Evolutionary conservation across 1,284 basidiomycete genomes (phyloP).

Genomic region (Microbotryum scabiosae): DNA sequence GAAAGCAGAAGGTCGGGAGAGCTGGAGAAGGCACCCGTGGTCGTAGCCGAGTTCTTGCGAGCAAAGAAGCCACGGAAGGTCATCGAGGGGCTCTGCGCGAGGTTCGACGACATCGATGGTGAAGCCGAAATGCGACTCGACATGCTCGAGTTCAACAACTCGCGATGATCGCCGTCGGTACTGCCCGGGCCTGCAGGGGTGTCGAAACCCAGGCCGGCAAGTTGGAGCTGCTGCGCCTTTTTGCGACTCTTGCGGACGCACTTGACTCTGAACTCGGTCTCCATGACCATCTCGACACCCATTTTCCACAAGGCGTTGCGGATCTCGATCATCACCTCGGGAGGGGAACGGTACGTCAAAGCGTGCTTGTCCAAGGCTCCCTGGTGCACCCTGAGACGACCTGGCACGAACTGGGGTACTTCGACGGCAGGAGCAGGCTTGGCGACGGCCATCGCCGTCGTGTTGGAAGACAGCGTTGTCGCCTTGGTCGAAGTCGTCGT

Average conservation of each 20-base stretch:
- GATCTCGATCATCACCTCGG: slow-evolving; percentile 79
- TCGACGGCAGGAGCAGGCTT: background rate
- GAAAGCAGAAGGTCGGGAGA: slow-evolving; percentile 29
- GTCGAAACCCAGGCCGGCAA: background rate
- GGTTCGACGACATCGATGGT: slow-evolving; percentile 4
- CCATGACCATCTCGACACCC: slow-evolving; percentile 80
- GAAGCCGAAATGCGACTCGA: slow-evolving; percentile 1
- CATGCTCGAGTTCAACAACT: background rate
- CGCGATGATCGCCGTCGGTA: background rate
- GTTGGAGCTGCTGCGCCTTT: slow-evolving; percentile 37
- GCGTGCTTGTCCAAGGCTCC: slow-evolving; percentile 89
- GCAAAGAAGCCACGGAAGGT: slow-evolving; percentile 27
- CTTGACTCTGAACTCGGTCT: slow-evolving; percentile 67
- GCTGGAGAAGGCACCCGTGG: background rate
- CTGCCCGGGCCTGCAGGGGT: background rate
- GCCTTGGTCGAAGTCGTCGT: slow-evolving; percentile 13
- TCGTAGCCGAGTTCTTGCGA: slow-evolving; percentile 9
- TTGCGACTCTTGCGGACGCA: slow-evolving; percentile 35
- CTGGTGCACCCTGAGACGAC: slow-evolving; percentile 65
- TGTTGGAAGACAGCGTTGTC: slow-evolving; percentile 13
- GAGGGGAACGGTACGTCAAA: slow-evolving; percentile 73
- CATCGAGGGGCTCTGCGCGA: slow-evolving; percentile 17
- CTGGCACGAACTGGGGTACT: background rate
- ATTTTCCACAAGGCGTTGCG: slow-evolving; percentile 69
- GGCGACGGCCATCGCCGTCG: background rate